Evolutionary conservation across 805 yeast genomes (phyloP).

Genomic region (Geotrichum ghanense): DNA sequence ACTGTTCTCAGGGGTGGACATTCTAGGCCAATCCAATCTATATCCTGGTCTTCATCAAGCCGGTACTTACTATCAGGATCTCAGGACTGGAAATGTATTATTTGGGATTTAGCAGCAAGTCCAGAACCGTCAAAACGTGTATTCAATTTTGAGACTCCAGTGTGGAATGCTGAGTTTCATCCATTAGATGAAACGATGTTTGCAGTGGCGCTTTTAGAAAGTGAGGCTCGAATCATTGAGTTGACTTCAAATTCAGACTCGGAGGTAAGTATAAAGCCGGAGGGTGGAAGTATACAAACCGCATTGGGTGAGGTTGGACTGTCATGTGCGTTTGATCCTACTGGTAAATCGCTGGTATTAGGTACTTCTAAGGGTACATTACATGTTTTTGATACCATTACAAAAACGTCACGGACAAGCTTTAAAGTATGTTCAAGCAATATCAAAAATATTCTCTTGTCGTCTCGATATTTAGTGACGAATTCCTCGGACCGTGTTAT

Average conservation of each 20-base stretch:
- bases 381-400: slow-evolving; percentile 30
- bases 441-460: slow-evolving; percentile 67
- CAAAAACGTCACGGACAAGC: slow-evolving; percentile 2
- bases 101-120: slow-evolving; percentile 61
- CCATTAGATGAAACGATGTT: slow-evolving; percentile 37
- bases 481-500: slow-evolving; percentile 25
- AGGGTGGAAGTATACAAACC: slow-evolving; percentile 1
- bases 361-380: slow-evolving; percentile 81
- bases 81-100: slow-evolving; percentile 69
- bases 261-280: too few species aligned
- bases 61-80: slow-evolving; percentile 57
- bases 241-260: slow-evolving; percentile 6
- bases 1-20: slow-evolving; percentile 50
- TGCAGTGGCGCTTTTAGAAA: slow-evolving; percentile 57
- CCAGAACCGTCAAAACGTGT: slow-evolving; percentile 27
- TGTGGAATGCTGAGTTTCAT: slow-evolving; percentile 56
- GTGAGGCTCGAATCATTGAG: slow-evolving; percentile 28
- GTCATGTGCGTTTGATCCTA: slow-evolving; percentile 38
- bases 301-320: slow-evolving; percentile 21
- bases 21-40: slow-evolving; percentile 56
- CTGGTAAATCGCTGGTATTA: slow-evolving; percentile 46
- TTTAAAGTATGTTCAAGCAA: slow-evolving; percentile 30
- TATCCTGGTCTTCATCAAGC: slow-evolving; percentile 64
- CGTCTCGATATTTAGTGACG: slow-evolving; percentile 27
- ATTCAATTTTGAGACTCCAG: slow-evolving; percentile 52